Evolutionary conservation across 768 basidiomycete species (phyloP), one percentile per base, ranked within the genome.

Genomic region (Leccinellum albellum): DNA sequence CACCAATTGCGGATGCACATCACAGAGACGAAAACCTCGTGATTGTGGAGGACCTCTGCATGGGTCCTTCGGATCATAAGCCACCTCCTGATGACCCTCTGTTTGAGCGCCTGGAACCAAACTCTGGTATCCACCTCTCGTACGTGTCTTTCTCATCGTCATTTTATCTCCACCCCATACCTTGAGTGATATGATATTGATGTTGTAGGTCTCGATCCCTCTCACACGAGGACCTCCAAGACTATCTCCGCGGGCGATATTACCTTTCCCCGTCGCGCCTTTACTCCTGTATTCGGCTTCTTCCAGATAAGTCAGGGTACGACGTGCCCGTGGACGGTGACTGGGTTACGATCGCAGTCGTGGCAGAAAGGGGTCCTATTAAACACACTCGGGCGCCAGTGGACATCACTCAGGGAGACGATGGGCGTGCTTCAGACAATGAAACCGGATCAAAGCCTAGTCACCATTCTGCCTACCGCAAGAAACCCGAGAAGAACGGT

Each of bases 331-430:
- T 98, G 2, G 82, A 84, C 6, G 91, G 91, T 3, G 97, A 98
- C 71, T 98, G 93, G 90, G 82, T 98, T 42, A 95, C 94, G 6
- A 91, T 99, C 48, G 96, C 93, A 2, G 95, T 98, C 5, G 86
- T 99, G 14, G 96, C 94, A 2, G 93, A 96, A 70, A 84, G 94
- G 21, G 87, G 93, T 3, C 87, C 86, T 7, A 76, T 95, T 67
- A 85, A 82, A 61, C 82, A 86, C 62, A 91, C 80, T 48, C 82
- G 80, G 56, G 85, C 87, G 29, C 88, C 88, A 50, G 83, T 87
- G 20, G 70, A 67, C 37, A 68, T 79, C 13, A 69, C 81, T 7
- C 80, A 73, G 31, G 73, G 70, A 12, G 77, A 76, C 26, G 81
- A 83, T 49, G 79, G 77, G 6, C 61, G 52, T 28, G 75, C 73